Evolutionary conservation across 2,329 filamentous ascomycete species (phyloP).

Genomic region (Fusarium incarnatum): DNA sequence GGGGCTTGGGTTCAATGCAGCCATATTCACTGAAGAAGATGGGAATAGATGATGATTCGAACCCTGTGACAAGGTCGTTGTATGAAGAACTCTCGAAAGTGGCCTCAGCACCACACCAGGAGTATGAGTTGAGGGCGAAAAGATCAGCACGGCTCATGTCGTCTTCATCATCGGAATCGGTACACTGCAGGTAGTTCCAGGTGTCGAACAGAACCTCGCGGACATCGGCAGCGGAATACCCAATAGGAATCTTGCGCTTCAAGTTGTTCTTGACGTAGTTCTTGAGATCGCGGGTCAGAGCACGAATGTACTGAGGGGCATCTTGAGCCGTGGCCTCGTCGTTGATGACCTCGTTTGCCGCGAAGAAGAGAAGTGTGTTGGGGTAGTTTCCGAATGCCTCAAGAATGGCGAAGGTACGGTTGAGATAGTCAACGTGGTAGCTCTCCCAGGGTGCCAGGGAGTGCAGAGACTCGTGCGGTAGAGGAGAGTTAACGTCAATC

Average conservation of each 20-base stretch:
- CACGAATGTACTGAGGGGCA: conserved; percentile 78
- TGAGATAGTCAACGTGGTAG: conserved; percentile 71
- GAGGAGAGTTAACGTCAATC: conserved; percentile 75
- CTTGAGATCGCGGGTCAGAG: conserved; percentile 83
- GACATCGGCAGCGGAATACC: conserved; percentile 85
- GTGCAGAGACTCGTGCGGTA: conserved; percentile 68
- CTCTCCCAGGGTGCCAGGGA: conserved; percentile 67
- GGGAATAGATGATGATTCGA: conserved; percentile 74
- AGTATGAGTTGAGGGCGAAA: conserved; percentile 80
- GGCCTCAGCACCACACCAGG: conserved; percentile 73
- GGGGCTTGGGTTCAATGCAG: conserved; percentile 78
- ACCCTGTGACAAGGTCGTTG: conserved; percentile 71
- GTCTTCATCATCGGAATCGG: conserved; percentile 62
- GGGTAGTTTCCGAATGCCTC: conserved; percentile 75
- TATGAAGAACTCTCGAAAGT: conserved; percentile 73
- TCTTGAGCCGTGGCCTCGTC: conserved; percentile 67
- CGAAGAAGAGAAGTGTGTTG: conserved; percentile 79
- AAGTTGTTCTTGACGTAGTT: conserved; percentile 80
- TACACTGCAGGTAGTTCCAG: conserved; percentile 81
- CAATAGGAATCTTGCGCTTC: conserved; percentile 77
- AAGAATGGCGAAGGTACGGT: conserved; percentile 74
- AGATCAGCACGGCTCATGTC: conserved; percentile 76
- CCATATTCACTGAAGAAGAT: conserved; percentile 87
- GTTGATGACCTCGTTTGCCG: conserved; percentile 83
- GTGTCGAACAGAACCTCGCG: conserved; percentile 78